Base-by-base conservation (phyloP, 371 early-diverging fungal species). In the Vairimorpha necatrix region DNA sequence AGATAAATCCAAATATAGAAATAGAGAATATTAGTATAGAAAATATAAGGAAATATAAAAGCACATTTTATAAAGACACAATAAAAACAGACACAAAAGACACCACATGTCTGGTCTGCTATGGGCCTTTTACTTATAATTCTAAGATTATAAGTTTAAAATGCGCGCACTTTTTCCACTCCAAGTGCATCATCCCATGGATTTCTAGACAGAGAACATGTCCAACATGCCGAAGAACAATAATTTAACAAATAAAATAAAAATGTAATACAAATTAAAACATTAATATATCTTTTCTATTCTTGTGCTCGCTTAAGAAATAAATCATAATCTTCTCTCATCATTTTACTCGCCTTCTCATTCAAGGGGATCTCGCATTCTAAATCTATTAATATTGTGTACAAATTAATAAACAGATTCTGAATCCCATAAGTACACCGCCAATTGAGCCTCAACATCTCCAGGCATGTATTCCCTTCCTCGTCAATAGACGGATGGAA, bases 401-500 rank as follows among this genome's bases (percentile, higher is more conserved):
- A 70, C 18, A 82, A 20, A 30, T 76, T 76, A 33, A 76, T 67
- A 39, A 85, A 32, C 26, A 83, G 74, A 32, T 53, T 72, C 36
- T 82, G 76, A 30, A 85, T 1, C 1, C 78, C 77, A 48, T 74
- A 75, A 6, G 56, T 58, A 30, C 79, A 69, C 16, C 33, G 73
- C 85, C 85, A 85, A 20, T 80, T 77, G 7, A 76, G 63, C 68
- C 85, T 72, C 33, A 83, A 53, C 39, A 85, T 78, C 24, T 83
- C 76, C 50, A 85, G 46, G 58, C 85, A 85, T 2, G 82, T 73
- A 53, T 77, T 61, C 20, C 79, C 77, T 30, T 80, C 60, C 28
- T 33, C 24, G 53, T 85, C 81, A 32, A 85, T 82, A 30, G 80
- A 82, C 0, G 85, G 85, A 71, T 85, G 85, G 22, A 75, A 78